Evolutionary conservation across 1,139 yeast species (phyloP).

Genomic region (Saccharomyces pastorianus): DNA sequence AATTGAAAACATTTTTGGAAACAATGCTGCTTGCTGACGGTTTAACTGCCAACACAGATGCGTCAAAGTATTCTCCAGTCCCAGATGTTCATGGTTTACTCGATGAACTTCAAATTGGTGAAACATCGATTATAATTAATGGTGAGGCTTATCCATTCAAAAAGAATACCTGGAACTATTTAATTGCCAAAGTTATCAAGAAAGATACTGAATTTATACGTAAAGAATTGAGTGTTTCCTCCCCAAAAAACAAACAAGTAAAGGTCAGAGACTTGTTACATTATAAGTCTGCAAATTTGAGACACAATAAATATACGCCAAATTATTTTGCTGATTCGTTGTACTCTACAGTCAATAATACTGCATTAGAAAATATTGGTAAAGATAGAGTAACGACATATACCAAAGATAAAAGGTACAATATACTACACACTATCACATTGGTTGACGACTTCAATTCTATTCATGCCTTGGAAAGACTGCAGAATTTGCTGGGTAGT

Average conservation of each 20-base stretch:
- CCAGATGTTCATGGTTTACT: constrained; percentile 30
- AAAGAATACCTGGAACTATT: constrained; percentile 29
- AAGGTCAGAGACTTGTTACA: constrained; percentile 29
- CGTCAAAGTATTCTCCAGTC: neutral
- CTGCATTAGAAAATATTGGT: constrained; percentile 8
- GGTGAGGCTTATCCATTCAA: constrained; percentile 51
- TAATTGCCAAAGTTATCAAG: constrained; percentile 28
- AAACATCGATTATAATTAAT: constrained; percentile 57
- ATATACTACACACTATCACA: constrained; percentile 26
- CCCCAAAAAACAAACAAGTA: constrained; percentile 5
- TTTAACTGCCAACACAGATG: neutral
- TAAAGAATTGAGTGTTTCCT: constrained; percentile 14
- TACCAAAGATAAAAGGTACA: constrained; percentile 10
- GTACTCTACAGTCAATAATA: constrained; percentile 20
- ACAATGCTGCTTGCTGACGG: constrained; percentile 15
- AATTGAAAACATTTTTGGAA: constrained; percentile 19
- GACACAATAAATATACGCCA: constrained; percentile 26
- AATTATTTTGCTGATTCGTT: constrained; percentile 28
- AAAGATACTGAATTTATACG: constrained; percentile 25
- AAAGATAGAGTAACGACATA: constrained; percentile 13
- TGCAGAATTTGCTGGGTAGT: constrained; percentile 14
- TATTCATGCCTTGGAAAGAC: constrained; percentile 15
- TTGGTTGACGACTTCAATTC: constrained; percentile 26
- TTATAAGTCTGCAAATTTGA: constrained; percentile 21
- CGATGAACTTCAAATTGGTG: constrained; percentile 37